These are phyloP conservation scores for Gastrolobium bilobum DNA, from an alignment of 306 rosid species.

Conservation along the genomic window DNA sequence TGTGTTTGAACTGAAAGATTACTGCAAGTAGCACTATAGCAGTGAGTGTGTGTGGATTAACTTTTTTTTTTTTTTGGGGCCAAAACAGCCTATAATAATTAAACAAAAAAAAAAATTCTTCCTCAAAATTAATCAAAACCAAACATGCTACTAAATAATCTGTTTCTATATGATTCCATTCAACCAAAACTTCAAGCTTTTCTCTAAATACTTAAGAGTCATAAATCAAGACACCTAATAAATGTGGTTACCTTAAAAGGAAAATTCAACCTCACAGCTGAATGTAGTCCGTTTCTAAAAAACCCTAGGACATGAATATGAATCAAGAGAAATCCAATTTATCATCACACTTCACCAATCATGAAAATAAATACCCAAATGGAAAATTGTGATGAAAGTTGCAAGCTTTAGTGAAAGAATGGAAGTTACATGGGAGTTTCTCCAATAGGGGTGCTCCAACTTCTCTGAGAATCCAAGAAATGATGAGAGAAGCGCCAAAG, in stretches of 20 bases:
- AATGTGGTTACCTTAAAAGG: slow-evolving; percentile 12
- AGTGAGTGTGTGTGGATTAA: too few relatives aligned
- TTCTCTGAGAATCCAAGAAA: slow-evolving; percentile 94
- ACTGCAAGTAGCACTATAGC: not conserved
- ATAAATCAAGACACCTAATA: slow-evolving; percentile 1
- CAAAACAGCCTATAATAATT: not conserved
- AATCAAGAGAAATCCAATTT: slow-evolving; percentile 17
- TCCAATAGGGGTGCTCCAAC: slow-evolving; percentile 84
- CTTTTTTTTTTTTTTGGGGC: too few relatives aligned
- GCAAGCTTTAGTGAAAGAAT: not conserved
- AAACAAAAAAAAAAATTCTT: not conserved
- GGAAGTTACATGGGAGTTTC: slow-evolving; percentile 82
- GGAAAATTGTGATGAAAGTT: slow-evolving; percentile 28
- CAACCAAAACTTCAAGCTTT: slow-evolving; percentile 27
- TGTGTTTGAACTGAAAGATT: not conserved
- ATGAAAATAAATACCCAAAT: slow-evolving; percentile 45
- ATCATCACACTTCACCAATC: not conserved
- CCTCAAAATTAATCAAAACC: not conserved
- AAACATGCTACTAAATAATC: slow-evolving; percentile 9
- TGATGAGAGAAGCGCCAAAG: slow-evolving; percentile 79
- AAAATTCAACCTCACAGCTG: slow-evolving; percentile 35
- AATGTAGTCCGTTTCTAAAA: not conserved
- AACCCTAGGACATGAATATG: slow-evolving; percentile 1
- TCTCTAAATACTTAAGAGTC: slow-evolving; percentile 15
- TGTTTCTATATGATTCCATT: slow-evolving; percentile 16